Base-by-base conservation (phyloP, 345 rosid species). In the Citrus australasica region DNA sequence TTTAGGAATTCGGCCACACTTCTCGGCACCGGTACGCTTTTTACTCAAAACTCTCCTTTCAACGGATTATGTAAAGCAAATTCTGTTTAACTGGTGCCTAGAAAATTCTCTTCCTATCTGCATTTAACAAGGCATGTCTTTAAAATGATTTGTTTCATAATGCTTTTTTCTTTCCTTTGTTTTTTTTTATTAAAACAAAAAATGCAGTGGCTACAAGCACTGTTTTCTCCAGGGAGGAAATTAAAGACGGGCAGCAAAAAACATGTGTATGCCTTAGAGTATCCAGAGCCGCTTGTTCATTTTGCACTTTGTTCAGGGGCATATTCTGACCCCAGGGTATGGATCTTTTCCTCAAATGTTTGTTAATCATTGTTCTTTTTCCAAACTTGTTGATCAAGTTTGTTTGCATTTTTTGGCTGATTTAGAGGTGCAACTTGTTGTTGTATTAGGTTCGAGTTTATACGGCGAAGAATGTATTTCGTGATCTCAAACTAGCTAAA, bases 231-330 rank as follows among this genome's bases (percentile, higher is more conserved):
- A 0, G 92, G 94, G 80, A 86, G 92, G 81, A 94, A 91, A 84
- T 79, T 75, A 0, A 91, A 86, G 86, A 73, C 78, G 1, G 87
- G 89, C 71, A 89, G 79, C 80, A 71, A 60, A 9, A 82, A 85
- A 68, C 98, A 94, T 83, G 78, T 69, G 37, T 94, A 91, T 77
- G 93, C 97, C 8, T 81, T 94, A 69, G 97, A 94, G 35, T 94
- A 91, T 76, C 90, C 93, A 1, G 97, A 94, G 81, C 93, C 94
- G 1, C 92, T 91, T 58, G 95, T 92, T 79, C 97, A 92, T 84
- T 94, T 94, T 80, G 91, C 94, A 11, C 91, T 94, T 5, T 90
- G 91, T 81, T 90, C 89, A 6, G 98, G 97, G 30, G 81, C 93
- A 25, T 86, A 85, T 79, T 91, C 93, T 19, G 98, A 91, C 79